These are phyloP conservation scores for Detonula confervacea DNA, from an alignment of 352 stramenopile genomes.

Conservation along the genomic window DNA sequence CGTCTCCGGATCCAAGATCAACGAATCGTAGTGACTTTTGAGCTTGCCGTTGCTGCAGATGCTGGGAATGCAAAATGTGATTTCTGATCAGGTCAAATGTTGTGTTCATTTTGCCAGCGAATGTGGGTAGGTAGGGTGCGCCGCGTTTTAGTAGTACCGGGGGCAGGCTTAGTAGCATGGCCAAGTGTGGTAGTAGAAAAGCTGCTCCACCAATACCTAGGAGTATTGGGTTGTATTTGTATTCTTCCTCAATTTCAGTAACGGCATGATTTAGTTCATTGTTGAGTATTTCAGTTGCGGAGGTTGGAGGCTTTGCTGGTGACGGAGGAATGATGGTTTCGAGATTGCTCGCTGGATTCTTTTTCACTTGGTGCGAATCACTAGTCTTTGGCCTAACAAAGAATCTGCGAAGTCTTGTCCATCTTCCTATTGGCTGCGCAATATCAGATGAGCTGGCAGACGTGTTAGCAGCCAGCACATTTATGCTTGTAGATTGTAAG, in stretches of 20 bases:
- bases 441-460: too few species aligned
- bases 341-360: too few species aligned
- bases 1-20: slow-evolving; percentile 68
- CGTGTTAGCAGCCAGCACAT: too few species aligned
- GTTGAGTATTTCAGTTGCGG: neutral
- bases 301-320: neutral
- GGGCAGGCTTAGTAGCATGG: slow-evolving; percentile 54
- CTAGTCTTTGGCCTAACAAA: too few species aligned
- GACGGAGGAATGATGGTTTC: too few species aligned
- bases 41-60: slow-evolving; percentile 1
- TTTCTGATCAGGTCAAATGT: slow-evolving; percentile 57
- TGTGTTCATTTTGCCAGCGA: slow-evolving; percentile 32
- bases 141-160: slow-evolving; percentile 55
- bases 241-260: too few species aligned
- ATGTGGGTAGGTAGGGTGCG: slow-evolving; percentile 69
- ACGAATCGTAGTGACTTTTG: slow-evolving; percentile 42
- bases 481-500: too few species aligned
- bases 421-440: too few species aligned
- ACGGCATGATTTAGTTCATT: neutral
- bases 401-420: too few species aligned
- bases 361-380: neutral
- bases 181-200: slow-evolving; percentile 54
- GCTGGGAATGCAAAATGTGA: too few species aligned
- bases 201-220: slow-evolving; percentile 40
- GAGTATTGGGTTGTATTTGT: slow-evolving; percentile 31